Evolutionary conservation across 169 alveolate genomes (phyloP), one percentile per base, ranked within the genome.

Genomic region (Cryptosporidium andersoni): DNA sequence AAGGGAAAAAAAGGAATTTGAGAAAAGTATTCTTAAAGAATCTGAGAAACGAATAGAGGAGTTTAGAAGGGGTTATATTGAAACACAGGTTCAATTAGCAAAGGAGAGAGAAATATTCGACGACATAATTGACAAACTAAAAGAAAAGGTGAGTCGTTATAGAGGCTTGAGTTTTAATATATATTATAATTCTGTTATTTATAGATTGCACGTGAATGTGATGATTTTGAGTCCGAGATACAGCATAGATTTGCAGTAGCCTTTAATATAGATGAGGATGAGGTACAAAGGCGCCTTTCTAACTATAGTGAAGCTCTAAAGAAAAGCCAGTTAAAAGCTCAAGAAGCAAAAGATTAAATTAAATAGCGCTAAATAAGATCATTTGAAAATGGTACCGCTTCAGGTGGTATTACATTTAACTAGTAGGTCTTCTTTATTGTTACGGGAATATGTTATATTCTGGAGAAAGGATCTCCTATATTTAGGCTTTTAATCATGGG

Each of bases 31-130:
- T 34, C 43, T 74, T 36, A 74, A 74, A 14, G 74, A 74, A 58
- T 66, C 85, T n/a, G 85, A 74, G 60, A 74, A 74, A 60, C 55
- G 85, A 48, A 74, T 74, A 43, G 85, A 74, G 47, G 85, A 74
- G 45, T 74, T 74, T 43, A 74, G 85, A 58, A 74, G 36, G n/a
- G 85, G 85, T 5, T 74, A 58, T 2, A 74, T 74, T 64, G 14
- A 62, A 8, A 40, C 85, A 12, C 85, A 74, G 12, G 85, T 63
- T 12, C 85, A 74, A 48, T 36, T 74, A 14, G 62, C 67, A 9
- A 74, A 74, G 6, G 85, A 74, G 47, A 74, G 85, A 25, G 85
- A 74, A 39, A 55, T 74, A 58, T 74, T 74, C 25, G 85, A 74
- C 6, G 85, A 74, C 43, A 60, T 74, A 63, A 74, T 74, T 34